phyloP scores from a whole-genome alignment of 2,329 filamentous ascomycete species.

The Colletotrichum coccodes region DNA sequence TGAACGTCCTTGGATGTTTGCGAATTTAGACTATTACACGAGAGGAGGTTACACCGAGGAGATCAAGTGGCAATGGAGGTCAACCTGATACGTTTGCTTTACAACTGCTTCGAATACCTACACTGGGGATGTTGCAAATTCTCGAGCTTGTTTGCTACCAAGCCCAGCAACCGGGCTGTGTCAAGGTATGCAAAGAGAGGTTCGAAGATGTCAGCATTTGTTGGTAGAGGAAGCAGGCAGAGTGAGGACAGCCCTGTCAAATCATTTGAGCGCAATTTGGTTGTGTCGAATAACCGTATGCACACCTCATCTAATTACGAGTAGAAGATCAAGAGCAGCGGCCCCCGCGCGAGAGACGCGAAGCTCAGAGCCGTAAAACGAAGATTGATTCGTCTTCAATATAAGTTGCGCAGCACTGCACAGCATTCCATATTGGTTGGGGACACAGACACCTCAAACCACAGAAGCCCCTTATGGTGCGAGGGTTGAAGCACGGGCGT shows the following conservation, averaged over 20 bases:
- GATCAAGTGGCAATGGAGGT: not conserved
- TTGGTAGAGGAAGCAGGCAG: not conserved
- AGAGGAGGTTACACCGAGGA: not conserved
- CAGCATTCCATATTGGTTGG: not conserved
- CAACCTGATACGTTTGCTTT: not conserved
- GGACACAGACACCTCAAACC: not conserved
- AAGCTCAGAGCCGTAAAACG: not conserved
- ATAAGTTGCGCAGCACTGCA: not conserved
- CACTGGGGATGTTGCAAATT: not conserved
- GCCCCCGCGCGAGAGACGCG: not conserved
- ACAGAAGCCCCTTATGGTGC: not conserved
- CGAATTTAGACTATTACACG: constrained; percentile 9
- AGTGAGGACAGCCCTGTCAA: not conserved
- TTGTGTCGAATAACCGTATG: not conserved
- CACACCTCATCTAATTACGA: not conserved
- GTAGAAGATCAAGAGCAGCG: not conserved
- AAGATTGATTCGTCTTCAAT: not conserved
- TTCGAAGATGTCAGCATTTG: not conserved
- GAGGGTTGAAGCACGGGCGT: not conserved
- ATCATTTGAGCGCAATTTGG: not conserved
- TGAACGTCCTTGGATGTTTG: not conserved
- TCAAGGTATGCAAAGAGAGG: not conserved
- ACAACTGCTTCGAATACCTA: no score
- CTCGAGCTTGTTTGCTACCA: not conserved
- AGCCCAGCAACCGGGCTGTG: not conserved